Conservation (phyloP, 2,329 filamentous ascomycete species). For the Lachnellula hyalina region DNA sequence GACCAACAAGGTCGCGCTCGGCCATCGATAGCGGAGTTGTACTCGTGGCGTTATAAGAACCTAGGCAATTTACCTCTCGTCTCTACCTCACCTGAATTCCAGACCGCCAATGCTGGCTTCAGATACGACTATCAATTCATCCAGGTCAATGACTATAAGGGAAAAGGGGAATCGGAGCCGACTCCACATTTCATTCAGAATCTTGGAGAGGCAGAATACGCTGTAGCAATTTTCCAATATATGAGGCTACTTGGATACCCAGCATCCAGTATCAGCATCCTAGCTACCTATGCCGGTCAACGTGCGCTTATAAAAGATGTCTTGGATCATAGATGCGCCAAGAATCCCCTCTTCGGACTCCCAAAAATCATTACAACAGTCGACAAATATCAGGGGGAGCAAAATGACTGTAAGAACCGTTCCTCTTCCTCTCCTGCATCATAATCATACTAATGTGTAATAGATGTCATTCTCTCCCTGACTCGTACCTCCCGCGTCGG, state of each 20-base stretch:
- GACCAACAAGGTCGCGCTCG: constrained; percentile 92
- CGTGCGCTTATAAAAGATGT: constrained; percentile 84
- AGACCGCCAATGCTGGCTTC: constrained; percentile 83
- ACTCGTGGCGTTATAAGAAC: constrained; percentile 85
- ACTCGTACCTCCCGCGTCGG: constrained; percentile 84
- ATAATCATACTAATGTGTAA: constrained; percentile 9
- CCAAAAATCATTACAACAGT: constrained; percentile 90
- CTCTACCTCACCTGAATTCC: constrained; percentile 63
- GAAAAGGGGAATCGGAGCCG: constrained; percentile 80
- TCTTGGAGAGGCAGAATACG: constrained; percentile 92
- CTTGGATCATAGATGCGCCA: constrained; percentile 73
- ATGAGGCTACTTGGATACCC: constrained; percentile 96
- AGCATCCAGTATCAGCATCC: constrained; percentile 65
- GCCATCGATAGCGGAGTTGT: constrained; percentile 79
- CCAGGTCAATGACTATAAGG: constrained; percentile 90
- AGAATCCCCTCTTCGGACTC: constrained; percentile 79
- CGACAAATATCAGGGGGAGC: constrained; percentile 98
- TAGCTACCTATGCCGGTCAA: constrained; percentile 93
- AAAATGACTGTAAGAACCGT: constrained; percentile 82
- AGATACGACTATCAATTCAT: constrained; percentile 95
- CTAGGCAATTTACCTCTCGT: constrained; percentile 77
- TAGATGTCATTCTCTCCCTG: constrained; percentile 89
- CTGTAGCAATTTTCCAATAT: constrained; percentile 92
- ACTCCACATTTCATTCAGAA: constrained; percentile 96
- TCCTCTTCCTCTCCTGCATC: not conserved